Percentiles rank a stretch among this genome's conserved stretches.
Evolutionary conservation across 257 asterid species (phyloP).

Genomic region (Datura wrightii): DNA sequence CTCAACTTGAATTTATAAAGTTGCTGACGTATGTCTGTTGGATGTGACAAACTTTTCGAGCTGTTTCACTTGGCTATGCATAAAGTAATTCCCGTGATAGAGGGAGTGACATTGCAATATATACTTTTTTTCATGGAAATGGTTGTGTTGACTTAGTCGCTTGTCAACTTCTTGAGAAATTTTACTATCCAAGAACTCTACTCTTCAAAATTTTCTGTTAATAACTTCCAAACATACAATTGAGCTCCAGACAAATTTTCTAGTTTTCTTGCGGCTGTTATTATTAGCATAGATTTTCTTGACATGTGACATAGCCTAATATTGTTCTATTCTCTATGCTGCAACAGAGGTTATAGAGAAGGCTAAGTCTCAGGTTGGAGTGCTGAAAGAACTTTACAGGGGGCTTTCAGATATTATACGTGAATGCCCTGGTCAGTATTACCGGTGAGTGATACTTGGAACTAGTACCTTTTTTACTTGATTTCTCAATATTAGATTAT

Average conservation of each 20-base stretch:
- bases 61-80: neutral
- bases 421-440: slow-evolving; percentile 87
- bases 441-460: slow-evolving; percentile 55
- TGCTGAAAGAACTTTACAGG: slow-evolving; percentile 59
- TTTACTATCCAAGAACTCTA: neutral
- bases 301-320: neutral
- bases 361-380: slow-evolving; percentile 66
- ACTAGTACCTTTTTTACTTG: neutral
- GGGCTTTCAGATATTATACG: slow-evolving; percentile 70
- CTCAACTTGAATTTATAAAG: neutral
- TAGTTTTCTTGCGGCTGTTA: neutral
- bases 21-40: neutral
- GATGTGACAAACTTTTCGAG: neutral
- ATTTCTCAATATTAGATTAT: neutral
- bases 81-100: neutral
- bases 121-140: neutral
- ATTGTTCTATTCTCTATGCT: slow-evolving; percentile 30
- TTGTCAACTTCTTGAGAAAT: neutral
- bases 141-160: neutral
- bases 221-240: neutral
- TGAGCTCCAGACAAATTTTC: neutral
- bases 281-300: neutral
- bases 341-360: slow-evolving; percentile 75
- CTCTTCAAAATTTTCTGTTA: slow-evolving; percentile 1
- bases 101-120: neutral